phyloP scores from a whole-genome alignment of 441 rosid genomes.

The Croton laevigatus region DNA sequence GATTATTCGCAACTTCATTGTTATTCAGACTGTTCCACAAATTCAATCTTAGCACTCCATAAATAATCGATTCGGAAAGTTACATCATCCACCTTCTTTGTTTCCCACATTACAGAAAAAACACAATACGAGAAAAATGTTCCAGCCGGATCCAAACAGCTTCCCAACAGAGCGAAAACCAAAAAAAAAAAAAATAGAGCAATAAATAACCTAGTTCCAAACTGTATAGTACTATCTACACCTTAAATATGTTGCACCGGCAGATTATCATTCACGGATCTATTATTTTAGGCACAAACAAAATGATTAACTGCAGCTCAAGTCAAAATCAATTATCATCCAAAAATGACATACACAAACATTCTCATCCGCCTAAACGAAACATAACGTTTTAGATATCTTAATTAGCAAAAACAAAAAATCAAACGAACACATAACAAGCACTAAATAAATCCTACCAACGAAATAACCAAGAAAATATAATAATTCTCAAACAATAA shows the following conservation, averaged over 20 bases:
- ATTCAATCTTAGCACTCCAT: too few species aligned
- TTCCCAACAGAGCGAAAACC: too few species aligned
- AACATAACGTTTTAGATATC: neutral
- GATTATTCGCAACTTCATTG: too few species aligned
- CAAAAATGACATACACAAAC: too few species aligned
- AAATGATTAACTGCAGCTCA: neutral
- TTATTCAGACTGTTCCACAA: too few species aligned
- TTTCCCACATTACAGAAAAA: neutral
- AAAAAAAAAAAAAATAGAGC: too few species aligned
- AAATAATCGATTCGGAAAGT: too few species aligned
- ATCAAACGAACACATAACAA: neutral
- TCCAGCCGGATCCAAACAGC: neutral
- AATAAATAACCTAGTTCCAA: too few species aligned
- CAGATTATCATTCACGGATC: neutral
- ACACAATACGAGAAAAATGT: neutral
- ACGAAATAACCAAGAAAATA: neutral
- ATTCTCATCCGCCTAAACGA: neutral
- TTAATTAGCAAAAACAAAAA: neutral
- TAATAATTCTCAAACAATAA: neutral
- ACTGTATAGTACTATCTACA: too few species aligned
- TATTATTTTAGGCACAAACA: neutral
- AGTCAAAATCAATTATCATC: neutral
- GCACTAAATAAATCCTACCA: too few species aligned
- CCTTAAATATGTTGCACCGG: neutral
- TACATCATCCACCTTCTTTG: too few species aligned